A percentile compares a stretch with the other conserved stretches of the same genome.
Conservation (phyloP, 1,139 yeast species). For the Suhomyces bribrorum region DNA sequence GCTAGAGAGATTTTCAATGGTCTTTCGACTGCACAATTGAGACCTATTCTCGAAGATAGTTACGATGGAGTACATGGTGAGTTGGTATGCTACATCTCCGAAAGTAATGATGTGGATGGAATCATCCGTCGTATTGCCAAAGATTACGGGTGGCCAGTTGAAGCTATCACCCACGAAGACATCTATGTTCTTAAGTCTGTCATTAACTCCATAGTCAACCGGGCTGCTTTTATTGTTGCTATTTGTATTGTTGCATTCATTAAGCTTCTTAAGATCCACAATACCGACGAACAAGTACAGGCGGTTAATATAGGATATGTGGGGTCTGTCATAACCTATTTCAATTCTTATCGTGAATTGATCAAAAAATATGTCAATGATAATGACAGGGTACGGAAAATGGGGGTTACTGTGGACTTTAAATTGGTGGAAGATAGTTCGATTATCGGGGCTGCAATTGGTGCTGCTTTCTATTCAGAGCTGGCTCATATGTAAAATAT, state of each 20-base stretch:
- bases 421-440: conserved; percentile 45
- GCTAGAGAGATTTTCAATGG: conserved; percentile 32
- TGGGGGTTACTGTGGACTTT: conserved; percentile 38
- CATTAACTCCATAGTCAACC: conserved; percentile 31
- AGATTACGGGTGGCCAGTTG: conserved; percentile 26
- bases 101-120: conserved; percentile 24
- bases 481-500: background rate
- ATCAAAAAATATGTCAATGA: conserved; percentile 34
- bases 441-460: conserved; percentile 51
- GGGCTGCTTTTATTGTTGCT: conserved; percentile 48
- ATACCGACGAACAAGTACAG: conserved; percentile 21
- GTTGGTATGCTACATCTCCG: conserved; percentile 40
- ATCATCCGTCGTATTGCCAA: conserved; percentile 25
- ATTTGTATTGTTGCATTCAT: conserved; percentile 36
- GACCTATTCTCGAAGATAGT: conserved; percentile 12
- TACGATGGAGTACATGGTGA: conserved; percentile 47
- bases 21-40: conserved; percentile 13
- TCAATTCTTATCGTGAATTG: conserved; percentile 34
- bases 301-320: conserved; percentile 44
- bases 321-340: conserved; percentile 44
- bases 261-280: conserved; percentile 36
- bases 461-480: conserved; percentile 39
- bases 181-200: conserved; percentile 29
- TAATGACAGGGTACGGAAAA: conserved; percentile 26
- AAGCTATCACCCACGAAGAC: conserved; percentile 26